phyloP scores from a whole-genome alignment of 139 green algal species.

The Chlamydomonas schloesseri region DNA sequence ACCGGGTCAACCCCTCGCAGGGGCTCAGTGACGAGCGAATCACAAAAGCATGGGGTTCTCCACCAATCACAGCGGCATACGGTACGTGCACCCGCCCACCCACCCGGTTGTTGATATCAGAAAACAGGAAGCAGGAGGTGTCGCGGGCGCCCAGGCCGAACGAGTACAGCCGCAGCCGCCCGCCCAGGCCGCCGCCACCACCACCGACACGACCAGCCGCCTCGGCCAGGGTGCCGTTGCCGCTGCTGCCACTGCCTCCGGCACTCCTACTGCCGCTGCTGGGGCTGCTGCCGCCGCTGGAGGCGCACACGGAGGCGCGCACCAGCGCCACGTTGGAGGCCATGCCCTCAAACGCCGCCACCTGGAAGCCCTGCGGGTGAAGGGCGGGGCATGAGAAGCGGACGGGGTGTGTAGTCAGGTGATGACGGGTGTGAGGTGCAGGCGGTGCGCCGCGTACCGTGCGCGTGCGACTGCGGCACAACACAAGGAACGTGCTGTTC shows the following conservation, averaged over 20 bases:
- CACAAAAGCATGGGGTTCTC: no score
- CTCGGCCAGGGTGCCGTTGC: no score
- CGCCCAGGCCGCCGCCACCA: not conserved
- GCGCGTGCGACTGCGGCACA: no score
- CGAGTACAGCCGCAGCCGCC: conserved; percentile 12
- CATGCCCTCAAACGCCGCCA: conserved; percentile 53
- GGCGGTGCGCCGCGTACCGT: no score
- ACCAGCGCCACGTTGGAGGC: conserved; percentile 44
- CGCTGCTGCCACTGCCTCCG: no score
- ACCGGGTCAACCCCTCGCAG: no score
- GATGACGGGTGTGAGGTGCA: no score
- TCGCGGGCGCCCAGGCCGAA: conserved; percentile 11
- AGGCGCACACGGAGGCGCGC: conserved; percentile 34
- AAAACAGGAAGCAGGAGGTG: conserved; percentile 41
- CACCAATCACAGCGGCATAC: no score
- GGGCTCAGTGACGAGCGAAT: no score
- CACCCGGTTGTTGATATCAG: conserved; percentile 43
- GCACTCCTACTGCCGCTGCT: no score
- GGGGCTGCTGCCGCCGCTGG: not conserved
- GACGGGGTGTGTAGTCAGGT: not conserved
- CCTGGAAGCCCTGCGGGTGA: conserved; percentile 31
- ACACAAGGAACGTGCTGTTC: no score
- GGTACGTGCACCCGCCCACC: not conserved
- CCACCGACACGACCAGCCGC: no score
- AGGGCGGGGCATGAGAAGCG: not conserved